Base-by-base conservation (phyloP, 805 yeast species). In the Hanseniaspora mollemarum region DNA sequence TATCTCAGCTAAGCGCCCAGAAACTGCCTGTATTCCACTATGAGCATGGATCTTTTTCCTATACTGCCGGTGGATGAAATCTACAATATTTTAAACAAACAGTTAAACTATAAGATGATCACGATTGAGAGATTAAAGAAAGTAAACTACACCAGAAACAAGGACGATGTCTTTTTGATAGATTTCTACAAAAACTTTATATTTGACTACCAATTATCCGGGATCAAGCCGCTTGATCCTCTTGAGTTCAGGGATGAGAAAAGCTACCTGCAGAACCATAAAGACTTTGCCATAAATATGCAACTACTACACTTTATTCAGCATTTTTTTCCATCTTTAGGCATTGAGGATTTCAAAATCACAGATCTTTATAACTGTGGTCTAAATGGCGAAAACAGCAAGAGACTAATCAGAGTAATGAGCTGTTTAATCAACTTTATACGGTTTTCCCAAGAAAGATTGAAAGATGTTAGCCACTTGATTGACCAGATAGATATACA, bases 391-490 rank as follows among this genome's bases (percentile, higher is more conserved):
- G 26, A 48, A 19, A 33, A 26, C 15, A 16, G 36, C n/a, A 33
- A 22, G 15, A 26, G 51, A 25, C 24, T 48, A 3, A 28, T 40
- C 8, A 48, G 51, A 40, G 38, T 35, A 18, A 15, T 48, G 19
- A 48, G 51, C 28, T 48, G 51, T 33, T 40, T 48, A 25, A 40
- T 48, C 10, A 48, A 48, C 24, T 48, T 48, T 22, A 38, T 48
- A 6, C 32, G 51, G 12, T 48, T 48, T 19, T 48, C 51, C 12
- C 51, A 48, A 19, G 51, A 48, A 26, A 48, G 51, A 33, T 19
- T 48, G 6, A 48, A 48, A 21, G 37, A 25, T 18, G 45, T 48
- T 18, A 38, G 41, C 13, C 36, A 48, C 18, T 40, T 48, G 28
- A 48, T 48, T 12, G 21, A 31, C 9, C 36, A 40, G 9, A 40